Conservation (phyloP, 2,329 filamentous ascomycete genomes). For the Penicillium psychrosexuale region DNA sequence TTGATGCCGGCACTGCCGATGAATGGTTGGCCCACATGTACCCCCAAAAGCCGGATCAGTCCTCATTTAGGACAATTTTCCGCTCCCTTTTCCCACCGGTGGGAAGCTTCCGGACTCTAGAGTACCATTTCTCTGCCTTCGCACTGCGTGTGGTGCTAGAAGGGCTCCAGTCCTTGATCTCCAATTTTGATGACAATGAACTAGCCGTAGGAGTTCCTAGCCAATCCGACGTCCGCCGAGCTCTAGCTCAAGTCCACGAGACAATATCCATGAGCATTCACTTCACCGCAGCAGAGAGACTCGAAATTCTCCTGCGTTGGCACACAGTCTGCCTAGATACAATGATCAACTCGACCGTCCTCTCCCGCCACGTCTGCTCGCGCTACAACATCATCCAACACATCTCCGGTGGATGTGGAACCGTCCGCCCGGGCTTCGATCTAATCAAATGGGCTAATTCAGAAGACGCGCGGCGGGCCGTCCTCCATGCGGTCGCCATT, state of each 20-base stretch:
- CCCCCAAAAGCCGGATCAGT: constrained; percentile 28
- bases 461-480: constrained; percentile 40
- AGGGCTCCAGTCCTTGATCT: constrained; percentile 45
- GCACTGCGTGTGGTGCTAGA: constrained; percentile 45
- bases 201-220: constrained; percentile 41
- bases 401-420: constrained; percentile 35
- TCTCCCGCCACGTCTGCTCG: constrained; percentile 42
- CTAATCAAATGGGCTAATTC: constrained; percentile 39
- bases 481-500: constrained; percentile 46
- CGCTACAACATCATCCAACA: constrained; percentile 41
- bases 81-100: constrained; percentile 39
- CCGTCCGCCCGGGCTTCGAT: constrained; percentile 33
- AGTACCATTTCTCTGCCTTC: constrained; percentile 41
- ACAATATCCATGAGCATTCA: constrained; percentile 38
- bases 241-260: constrained; percentile 41
- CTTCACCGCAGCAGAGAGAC: constrained; percentile 36
- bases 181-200: constrained; percentile 40
- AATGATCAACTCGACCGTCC: constrained; percentile 40
- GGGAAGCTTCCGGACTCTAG: constrained; percentile 28
- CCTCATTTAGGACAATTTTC: constrained; percentile 43
- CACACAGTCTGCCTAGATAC: constrained; percentile 47
- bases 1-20: constrained; percentile 41
- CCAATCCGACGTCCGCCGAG: constrained; percentile 39
- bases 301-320: constrained; percentile 46
- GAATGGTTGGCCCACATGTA: constrained; percentile 43